phyloP scores from a whole-genome alignment of 2,329 filamentous ascomycete genomes.

The Triangularia verruculosa region DNA sequence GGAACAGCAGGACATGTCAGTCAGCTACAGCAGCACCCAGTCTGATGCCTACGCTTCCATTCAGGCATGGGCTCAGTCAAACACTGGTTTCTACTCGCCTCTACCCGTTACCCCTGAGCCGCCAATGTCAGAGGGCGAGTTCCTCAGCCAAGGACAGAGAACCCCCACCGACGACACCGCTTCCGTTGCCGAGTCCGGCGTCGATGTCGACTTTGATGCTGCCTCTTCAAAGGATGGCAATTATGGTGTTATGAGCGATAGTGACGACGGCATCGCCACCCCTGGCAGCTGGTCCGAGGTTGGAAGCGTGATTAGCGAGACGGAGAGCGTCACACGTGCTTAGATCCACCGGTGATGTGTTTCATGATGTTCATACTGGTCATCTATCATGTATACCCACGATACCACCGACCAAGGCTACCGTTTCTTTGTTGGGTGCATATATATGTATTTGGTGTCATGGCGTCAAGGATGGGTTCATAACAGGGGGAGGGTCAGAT shows the following conservation, averaged over 20 bases:
- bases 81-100: slow-evolving; percentile 57
- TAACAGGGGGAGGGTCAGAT: neutral
- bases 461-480: neutral
- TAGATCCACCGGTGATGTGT: slow-evolving; percentile 20
- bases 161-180: slow-evolving; percentile 60
- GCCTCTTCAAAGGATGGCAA: slow-evolving; percentile 38
- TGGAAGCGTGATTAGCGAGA: slow-evolving; percentile 60
- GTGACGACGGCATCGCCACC: slow-evolving; percentile 54
- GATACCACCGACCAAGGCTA: neutral
- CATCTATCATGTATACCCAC: neutral
- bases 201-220: slow-evolving; percentile 46
- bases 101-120: slow-evolving; percentile 51
- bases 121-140: slow-evolving; percentile 50
- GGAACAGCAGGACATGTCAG: slow-evolving; percentile 51
- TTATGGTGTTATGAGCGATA: slow-evolving; percentile 58
- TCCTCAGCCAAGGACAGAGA: slow-evolving; percentile 51
- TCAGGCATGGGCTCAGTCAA: slow-evolving; percentile 61
- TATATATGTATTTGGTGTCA: neutral
- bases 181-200: slow-evolving; percentile 52
- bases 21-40: slow-evolving; percentile 33
- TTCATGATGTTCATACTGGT: neutral
- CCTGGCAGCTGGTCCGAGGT: slow-evolving; percentile 65
- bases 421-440: neutral
- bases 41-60: slow-evolving; percentile 57
- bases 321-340: slow-evolving; percentile 40